A percentile compares a stretch with the other conserved stretches of the same genome.
Evolutionary conservation across 2,329 filamentous ascomycete species (phyloP).

Genomic region (Cytospora paraplurivora): DNA sequence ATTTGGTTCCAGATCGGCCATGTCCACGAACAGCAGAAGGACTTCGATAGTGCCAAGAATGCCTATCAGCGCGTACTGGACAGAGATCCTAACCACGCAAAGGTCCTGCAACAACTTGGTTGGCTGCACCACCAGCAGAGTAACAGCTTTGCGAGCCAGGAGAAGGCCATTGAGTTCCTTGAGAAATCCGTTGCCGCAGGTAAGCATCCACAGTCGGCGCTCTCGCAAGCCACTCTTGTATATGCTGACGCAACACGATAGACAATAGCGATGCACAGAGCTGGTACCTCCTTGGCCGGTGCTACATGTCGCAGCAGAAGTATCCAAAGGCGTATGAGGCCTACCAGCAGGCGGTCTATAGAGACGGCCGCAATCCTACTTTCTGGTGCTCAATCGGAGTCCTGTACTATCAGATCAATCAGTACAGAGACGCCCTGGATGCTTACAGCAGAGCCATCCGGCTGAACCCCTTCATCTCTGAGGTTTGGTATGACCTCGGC

Average conservation of each 20-base stretch:
- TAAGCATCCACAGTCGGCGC: slow-evolving; percentile 49
- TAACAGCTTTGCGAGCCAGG: slow-evolving; percentile 86
- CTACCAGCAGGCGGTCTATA: slow-evolving; percentile 97
- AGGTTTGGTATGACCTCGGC: slow-evolving; percentile 98
- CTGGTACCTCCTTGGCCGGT: slow-evolving; percentile 96
- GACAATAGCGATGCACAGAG: slow-evolving; percentile 95
- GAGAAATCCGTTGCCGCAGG: slow-evolving; percentile 94
- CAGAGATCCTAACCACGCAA: slow-evolving; percentile 92
- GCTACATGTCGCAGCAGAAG: slow-evolving; percentile 99
- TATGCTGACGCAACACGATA: slow-evolving; percentile 44
- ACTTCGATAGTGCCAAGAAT: slow-evolving; percentile 89
- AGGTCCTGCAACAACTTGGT: slow-evolving; percentile 95
- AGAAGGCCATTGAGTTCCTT: slow-evolving; percentile 93
- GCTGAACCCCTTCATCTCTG: slow-evolving; percentile 95
- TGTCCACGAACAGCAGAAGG: slow-evolving; percentile 98
- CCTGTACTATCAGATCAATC: slow-evolving; percentile 99
- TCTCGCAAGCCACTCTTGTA: slow-evolving; percentile 18
- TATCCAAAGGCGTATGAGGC: slow-evolving; percentile 98
- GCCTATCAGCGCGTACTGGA: slow-evolving; percentile 94
- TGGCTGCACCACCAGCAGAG: slow-evolving; percentile 98
- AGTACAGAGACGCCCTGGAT: slow-evolving; percentile 96
- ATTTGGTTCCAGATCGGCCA: slow-evolving; percentile 99
- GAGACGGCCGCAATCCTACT: slow-evolving; percentile 94
- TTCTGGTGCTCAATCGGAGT: slow-evolving; percentile 99
- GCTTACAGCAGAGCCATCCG: slow-evolving; percentile 96